These are phyloP conservation scores for Aristolochia contorta DNA, from an alignment of 164 flowering plant species.

Conservation along the genomic window DNA sequence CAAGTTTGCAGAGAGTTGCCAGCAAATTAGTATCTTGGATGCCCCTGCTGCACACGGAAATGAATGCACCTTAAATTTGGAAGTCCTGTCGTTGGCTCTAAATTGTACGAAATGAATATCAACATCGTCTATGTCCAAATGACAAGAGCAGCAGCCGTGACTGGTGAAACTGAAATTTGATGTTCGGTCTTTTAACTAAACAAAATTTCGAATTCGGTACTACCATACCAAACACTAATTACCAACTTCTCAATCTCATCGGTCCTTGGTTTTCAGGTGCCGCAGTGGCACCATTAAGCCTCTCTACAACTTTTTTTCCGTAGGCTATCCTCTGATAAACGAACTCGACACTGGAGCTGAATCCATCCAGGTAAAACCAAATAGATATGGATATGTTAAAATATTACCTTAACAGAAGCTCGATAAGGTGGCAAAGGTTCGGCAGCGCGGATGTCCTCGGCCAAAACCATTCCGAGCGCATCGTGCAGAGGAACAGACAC, in stretches of 20 bases:
- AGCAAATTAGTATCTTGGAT: not conserved
- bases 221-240: not conserved
- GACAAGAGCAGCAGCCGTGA: not conserved
- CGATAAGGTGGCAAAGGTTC: conserved; percentile 81
- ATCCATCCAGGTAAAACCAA: not conserved
- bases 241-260: not conserved
- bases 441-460: conserved; percentile 54
- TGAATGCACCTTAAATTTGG: not conserved
- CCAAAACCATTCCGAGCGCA: conserved; percentile 54
- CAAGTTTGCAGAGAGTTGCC: too few species aligned
- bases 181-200: too few species aligned
- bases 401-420: conserved; percentile 63
- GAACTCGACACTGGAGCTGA: too few species aligned
- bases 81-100: too few species aligned
- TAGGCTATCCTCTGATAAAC: not conserved
- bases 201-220: too few species aligned
- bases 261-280: not conserved
- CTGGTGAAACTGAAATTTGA: too few species aligned
- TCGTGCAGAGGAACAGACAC: conserved; percentile 44
- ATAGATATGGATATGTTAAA: not conserved
- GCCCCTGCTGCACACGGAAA: not conserved
- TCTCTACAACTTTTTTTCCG: too few species aligned
- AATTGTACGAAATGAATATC: not conserved
- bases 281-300: not conserved
- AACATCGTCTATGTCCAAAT: not conserved